Base-by-base conservation (phyloP, 345 rosid genomes). In the Schrenkiella parvula region DNA sequence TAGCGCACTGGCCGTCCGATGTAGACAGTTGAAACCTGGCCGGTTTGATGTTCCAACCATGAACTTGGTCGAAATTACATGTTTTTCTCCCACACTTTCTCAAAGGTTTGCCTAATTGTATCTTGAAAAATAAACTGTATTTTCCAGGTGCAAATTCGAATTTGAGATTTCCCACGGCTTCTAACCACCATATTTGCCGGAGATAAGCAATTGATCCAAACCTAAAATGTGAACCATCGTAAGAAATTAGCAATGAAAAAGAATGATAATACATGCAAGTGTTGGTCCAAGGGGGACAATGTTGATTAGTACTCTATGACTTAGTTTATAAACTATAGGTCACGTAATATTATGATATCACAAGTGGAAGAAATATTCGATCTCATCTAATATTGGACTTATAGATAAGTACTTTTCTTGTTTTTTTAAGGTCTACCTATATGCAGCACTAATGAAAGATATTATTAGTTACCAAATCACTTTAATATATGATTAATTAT, bases 111-210 rank as follows among this genome's bases (percentile, higher is more conserved):
- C 99, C 99, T 35, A 89, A 66, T 39, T 89, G 85, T 26, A 91
- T 81, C 80, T 89, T 84, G 79, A 91, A 95, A 78, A 83, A 78
- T 32, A 95, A 17, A 78, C 89, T 80, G 37, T 95, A 91, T 2
- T 73, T 81, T 21, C 99, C 97, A 0, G 89, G 80, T 14, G 93
- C 80, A 72, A 89, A 91, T 53, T 86, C 88, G 64, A 95, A 91
- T 62, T 77, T 92, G 5, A 88, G 43, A 55, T 86, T 84, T 31
- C 99, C 99, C 15, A 81, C 86, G 13, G 82, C 88, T 81, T 95
- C 97, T 42, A 87, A 86, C 99, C 99, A 95, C 99, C 99, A 91
- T 26, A 88, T 86, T 83, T 95, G 97, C 74, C 93, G 89, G 42
- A 95, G 97, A 81, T 88, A 95, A 70, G 95, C 92, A 56, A 88